Percentiles rank a stretch among this genome's conserved stretches.
phyloP scores from a whole-genome alignment of 257 asterid species.

The Sherardia arvensis region DNA sequence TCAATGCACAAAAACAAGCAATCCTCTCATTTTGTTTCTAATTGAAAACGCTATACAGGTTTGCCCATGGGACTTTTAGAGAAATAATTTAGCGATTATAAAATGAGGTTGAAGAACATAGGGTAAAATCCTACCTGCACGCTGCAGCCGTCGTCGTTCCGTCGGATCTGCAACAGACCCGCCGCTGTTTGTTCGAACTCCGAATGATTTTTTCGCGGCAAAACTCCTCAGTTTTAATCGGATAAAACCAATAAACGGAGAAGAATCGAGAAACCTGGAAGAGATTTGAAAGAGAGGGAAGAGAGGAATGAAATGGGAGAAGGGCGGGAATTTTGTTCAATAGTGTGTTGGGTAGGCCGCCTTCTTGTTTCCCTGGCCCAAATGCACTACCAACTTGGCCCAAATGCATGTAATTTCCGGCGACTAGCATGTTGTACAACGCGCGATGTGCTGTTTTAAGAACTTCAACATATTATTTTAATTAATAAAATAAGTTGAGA shows the following conservation, averaged over 20 bases:
- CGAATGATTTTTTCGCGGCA: background rate
- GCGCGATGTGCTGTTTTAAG: too few relatives aligned
- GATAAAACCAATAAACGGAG: background rate
- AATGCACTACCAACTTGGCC: background rate
- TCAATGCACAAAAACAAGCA: background rate
- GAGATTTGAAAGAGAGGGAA: slow-evolving; percentile 1
- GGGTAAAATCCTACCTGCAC: background rate
- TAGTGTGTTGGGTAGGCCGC: background rate
- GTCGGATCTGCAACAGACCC: background rate
- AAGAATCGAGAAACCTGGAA: background rate
- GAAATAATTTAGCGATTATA: background rate
- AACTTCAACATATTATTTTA: too few relatives aligned
- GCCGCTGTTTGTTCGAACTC: background rate
- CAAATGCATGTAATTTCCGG: too few relatives aligned
- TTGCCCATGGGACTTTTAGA: background rate
- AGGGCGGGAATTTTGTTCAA: background rate
- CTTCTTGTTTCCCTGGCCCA: background rate
- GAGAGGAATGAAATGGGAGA: background rate
- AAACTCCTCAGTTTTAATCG: background rate
- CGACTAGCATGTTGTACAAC: too few relatives aligned
- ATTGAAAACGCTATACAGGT: background rate
- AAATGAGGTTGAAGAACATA: background rate
- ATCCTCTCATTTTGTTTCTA: background rate
- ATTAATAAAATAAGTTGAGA: too few relatives aligned
- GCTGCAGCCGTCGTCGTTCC: background rate